Base-by-base conservation (phyloP, 495 filamentous ascomycete genomes). In the Lasiosphaeria ovina region DNA sequence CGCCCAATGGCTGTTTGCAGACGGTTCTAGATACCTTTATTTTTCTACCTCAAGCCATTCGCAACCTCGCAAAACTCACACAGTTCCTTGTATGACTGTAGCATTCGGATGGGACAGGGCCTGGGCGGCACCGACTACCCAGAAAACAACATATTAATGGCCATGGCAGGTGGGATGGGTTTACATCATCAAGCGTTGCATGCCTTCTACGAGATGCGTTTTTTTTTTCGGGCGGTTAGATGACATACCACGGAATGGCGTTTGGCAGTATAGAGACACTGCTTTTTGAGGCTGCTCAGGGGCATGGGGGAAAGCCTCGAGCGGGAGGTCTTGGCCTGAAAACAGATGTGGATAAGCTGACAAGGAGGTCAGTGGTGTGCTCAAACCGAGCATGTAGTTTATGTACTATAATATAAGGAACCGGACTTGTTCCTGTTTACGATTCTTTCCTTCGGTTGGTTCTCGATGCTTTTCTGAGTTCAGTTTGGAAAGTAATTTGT, bases 231-330 rank as follows among this genome's bases (percentile, higher is more conserved):
- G 40, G 58, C 48, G 58, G 50, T 58, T 61, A 61, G 59, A 65
- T 49, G 54, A 65, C 48, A 61, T 32, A 61, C 55, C 62, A 65
- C 58, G 59, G 62, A 51, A 59, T 40, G 62, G 62, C 62, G 62
- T 65, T 65, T 60, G 55, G 61, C 35, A 54, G 36, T 57, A 57
- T 49, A 57, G 55, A 57, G 11, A 45, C 42, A 45, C 33, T 58
- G 54, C 54, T 62, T 40, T 57, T 54, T 34, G 14, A 16, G 34
- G 24, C 49, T 54, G 40, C 49, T 16, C 17, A 54, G 8, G 36
- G 52, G 24, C 24, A 24, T 24, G 24, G 24, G 24, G 24, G 24
- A 24, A 47, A 47, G 44, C 44, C 44, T 47, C 44, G 44, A 47
- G 44, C 53, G 35, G 36, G 35, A 53, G 32, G 16, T 32, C n/a